These are phyloP conservation scores for Sphagnum fallax DNA, from an alignment of 228 moss, liverwort and hornwort species.

Conservation along the genomic window DNA sequence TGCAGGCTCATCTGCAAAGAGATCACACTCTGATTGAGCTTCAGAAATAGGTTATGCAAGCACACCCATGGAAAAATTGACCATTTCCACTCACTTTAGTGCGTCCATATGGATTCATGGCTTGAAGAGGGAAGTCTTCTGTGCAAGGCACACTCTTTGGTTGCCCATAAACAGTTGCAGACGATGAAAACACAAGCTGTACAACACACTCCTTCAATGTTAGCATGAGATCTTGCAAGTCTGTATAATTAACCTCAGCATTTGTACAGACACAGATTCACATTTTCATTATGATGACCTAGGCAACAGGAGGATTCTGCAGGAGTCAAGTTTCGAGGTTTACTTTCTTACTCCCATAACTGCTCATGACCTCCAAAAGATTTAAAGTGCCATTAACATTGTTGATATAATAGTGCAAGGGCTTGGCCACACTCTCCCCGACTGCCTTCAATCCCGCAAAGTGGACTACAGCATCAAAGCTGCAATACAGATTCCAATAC, in stretches of 20 bases:
- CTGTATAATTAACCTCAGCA: too few relatives aligned
- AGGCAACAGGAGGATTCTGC: too few relatives aligned
- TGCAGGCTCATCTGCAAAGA: too few relatives aligned
- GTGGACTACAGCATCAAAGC: constrained; percentile 91
- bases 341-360: constrained; percentile 72
- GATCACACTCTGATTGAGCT: too few relatives aligned
- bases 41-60: too few relatives aligned
- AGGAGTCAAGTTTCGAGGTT: background rate
- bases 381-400: constrained; percentile 80
- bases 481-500: constrained; percentile 10
- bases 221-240: background rate
- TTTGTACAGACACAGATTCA: too few relatives aligned
- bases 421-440: constrained; percentile 86
- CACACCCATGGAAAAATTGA: background rate
- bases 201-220: background rate
- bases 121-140: constrained; percentile 59
- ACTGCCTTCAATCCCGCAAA: constrained; percentile 95
- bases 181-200: constrained; percentile 97
- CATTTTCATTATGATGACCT: too few relatives aligned
- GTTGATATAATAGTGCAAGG: constrained; percentile 74
- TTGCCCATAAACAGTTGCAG: constrained; percentile 96
- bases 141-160: constrained; percentile 85
- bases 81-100: constrained; percentile 52
- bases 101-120: constrained; percentile 88
- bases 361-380: constrained; percentile 72